Evolutionary conservation across 345 rosid species (phyloP).

Genomic region (Durio zibethinus): DNA sequence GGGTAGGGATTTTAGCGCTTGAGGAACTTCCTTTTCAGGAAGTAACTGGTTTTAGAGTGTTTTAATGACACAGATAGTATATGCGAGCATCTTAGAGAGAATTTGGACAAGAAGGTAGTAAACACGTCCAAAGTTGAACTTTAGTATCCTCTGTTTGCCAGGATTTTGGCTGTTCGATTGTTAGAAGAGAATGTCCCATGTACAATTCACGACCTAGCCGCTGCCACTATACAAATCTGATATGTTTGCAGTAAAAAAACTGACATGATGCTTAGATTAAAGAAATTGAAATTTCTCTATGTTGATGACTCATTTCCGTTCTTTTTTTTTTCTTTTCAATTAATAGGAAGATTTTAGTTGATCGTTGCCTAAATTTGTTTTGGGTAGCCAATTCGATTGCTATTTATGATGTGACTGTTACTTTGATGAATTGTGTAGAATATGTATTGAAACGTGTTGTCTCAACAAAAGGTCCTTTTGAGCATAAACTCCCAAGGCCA

Average conservation of each 20-base stretch:
- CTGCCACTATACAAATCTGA: neutral
- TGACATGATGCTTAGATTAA: neutral
- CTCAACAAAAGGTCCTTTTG: no score
- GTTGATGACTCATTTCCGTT: no score
- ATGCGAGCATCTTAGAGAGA: neutral
- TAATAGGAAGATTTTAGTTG: no score
- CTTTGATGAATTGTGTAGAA: no score
- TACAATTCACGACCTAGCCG: neutral
- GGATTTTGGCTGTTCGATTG: constrained; percentile 4
- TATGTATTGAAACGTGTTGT: no score
- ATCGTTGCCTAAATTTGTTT: no score
- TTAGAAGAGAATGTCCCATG: neutral
- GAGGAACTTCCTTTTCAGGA: constrained; percentile 13
- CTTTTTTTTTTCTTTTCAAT: no score
- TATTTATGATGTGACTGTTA: no score
- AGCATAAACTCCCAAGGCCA: no score
- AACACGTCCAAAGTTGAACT: neutral
- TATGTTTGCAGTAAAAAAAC: neutral
- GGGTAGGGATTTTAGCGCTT: constrained; percentile 21
- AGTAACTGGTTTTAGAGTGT: constrained; percentile 18
- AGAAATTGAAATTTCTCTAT: neutral
- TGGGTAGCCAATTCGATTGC: no score
- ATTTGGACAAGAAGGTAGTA: neutral
- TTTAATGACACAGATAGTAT: neutral
- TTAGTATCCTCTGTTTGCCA: neutral